Evolutionary conservation across 2,329 filamentous ascomycete species (phyloP), one percentile per base, ranked within the genome.

Genomic region (Myotisia sp.): DNA sequence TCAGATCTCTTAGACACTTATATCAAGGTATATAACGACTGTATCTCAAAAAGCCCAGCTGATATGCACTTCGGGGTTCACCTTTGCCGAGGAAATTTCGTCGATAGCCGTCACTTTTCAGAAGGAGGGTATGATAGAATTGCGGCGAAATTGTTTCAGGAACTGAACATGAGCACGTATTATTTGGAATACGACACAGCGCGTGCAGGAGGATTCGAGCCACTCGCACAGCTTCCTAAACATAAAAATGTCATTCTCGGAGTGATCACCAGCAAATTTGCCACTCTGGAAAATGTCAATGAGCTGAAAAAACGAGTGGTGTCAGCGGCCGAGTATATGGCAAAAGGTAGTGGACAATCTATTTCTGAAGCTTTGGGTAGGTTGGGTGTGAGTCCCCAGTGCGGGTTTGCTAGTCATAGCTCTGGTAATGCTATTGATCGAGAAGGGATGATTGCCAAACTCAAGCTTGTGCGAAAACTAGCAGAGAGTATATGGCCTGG

Each of bases 41-140:
- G 67, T 47, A 65, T 82, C 49, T 60, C 64, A 47, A 68, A 70
- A 46, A 60, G 72, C 0, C 77, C 79, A 0, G 53, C 63, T 2
- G 79, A 85, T 50, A 71, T 85, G 64, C 79, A 84, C 55, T 68
- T 81, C 2, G 80, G 80, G 29, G 75, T 86, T 10, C 81, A 86
- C 51, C 63, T 85, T 33, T 85, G 80, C 65, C 68, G 52, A 39
- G 60, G 58, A 31, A 79, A 79, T 59, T 79, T 78, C 53, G 71
- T 76, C 42, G 70, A 71, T 36, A 71, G 70, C 13, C 66, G 74
- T 18, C 71, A 77, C 56, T 79, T 79, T 47, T 70, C 71, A 34
- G 71, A 76, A 48, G 75, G 74, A 17, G 69, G 68, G 14, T 79
- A 79, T 54, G 75, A 79, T 51, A 62, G 70, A 40, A 78, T 79